A percentile compares a stretch with the other conserved stretches of the same genome.
Evolutionary conservation across 2,329 filamentous ascomycete species (phyloP).

Genomic region (Leptographium flavum): DNA sequence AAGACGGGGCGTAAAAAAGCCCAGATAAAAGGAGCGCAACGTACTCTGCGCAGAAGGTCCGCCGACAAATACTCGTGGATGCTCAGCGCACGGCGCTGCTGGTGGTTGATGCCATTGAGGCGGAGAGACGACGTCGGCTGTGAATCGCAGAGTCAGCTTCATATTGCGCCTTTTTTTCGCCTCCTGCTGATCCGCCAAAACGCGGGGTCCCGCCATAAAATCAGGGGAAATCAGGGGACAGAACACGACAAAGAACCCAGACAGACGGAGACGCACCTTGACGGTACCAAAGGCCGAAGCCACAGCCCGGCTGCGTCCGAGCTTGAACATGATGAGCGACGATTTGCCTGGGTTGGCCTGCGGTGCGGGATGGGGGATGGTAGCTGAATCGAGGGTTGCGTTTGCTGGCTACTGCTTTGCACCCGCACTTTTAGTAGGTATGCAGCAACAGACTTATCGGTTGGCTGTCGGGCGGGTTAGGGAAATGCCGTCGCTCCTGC

Average conservation of each 20-base stretch:
- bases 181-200: background rate
- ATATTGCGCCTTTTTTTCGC: background rate
- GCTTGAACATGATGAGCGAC: slow-evolving; percentile 62
- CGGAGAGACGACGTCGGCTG: slow-evolving; percentile 23
- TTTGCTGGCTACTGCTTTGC: too few species aligned
- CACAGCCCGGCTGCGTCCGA: slow-evolving; percentile 69
- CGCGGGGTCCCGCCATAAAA: slow-evolving; percentile 4
- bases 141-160: background rate
- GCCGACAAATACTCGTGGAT: slow-evolving; percentile 98
- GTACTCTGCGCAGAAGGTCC: slow-evolving; percentile 67
- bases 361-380: too few species aligned
- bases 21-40: too few species aligned
- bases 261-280: too few species aligned
- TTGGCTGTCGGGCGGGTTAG: slow-evolving; percentile 10
- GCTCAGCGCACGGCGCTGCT: slow-evolving; percentile 79
- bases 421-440: too few species aligned
- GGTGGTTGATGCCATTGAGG: slow-evolving; percentile 48
- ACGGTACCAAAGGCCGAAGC: slow-evolving; percentile 65
- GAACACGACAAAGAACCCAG: too few species aligned
- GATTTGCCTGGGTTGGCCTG: background rate
- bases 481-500: slow-evolving; percentile 4
- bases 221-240: slow-evolving; percentile 14
- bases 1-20: too few species aligned
- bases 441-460: background rate
- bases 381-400: too few species aligned